Evolutionary conservation across 306 rosid species (phyloP).

Genomic region (Cucurbita argyrosperma): DNA sequence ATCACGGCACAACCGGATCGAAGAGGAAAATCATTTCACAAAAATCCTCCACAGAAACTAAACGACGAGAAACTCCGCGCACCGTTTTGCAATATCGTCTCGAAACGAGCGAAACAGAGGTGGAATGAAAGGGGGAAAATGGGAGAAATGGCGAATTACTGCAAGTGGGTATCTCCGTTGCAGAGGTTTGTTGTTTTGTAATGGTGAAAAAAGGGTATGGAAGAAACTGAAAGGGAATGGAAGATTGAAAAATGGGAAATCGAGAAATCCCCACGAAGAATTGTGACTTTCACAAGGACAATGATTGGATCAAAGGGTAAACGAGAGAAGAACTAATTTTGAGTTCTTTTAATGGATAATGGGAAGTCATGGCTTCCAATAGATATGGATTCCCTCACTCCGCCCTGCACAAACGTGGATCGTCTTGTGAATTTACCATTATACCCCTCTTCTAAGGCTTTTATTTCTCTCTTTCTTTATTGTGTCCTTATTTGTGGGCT

Average conservation of each 20-base stretch:
- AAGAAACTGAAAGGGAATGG: not conserved
- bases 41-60: not conserved
- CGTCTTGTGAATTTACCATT: not conserved
- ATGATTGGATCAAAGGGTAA: constrained; percentile 1
- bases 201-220: not conserved
- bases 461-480: not conserved
- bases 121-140: not conserved
- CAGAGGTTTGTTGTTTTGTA: not conserved
- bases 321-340: not conserved
- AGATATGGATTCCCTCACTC: not conserved
- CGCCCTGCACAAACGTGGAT: not conserved
- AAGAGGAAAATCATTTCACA: constrained; percentile 1
- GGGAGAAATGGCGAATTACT: not conserved
- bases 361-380: constrained; percentile 2
- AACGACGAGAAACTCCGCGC: not conserved
- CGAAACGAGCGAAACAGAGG: not conserved
- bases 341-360: constrained; percentile 1
- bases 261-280: too few species aligned
- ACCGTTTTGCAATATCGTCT: not conserved
- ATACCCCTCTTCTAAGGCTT: not conserved
- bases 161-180: not conserved
- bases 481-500: too few species aligned
- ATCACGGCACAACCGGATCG: not conserved
- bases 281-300: not conserved
- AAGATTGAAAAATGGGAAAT: not conserved